Base-by-base conservation (phyloP, 2,329 filamentous ascomycete genomes). In the Penicillium hesseltinei region DNA sequence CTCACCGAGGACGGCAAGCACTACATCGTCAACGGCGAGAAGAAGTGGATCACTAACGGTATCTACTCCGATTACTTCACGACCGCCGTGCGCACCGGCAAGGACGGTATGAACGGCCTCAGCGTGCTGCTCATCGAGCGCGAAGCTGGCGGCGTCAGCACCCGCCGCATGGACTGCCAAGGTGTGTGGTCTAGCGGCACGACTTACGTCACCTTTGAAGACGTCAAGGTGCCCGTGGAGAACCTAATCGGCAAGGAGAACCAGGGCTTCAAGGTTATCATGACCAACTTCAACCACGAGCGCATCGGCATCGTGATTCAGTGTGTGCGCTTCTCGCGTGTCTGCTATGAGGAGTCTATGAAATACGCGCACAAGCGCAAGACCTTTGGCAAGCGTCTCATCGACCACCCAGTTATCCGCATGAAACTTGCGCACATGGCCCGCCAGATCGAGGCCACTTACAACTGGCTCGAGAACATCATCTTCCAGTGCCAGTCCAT, bases 201-300 rank as follows among this genome's bases (percentile, higher is more conserved):
- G 17, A 97, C 94, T 33, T 99, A 97, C 78, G 88, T 99, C 73
- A 97, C 93, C 43, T 97, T 97, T 66, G 94, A 99, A 77, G 94
- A 99, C 73, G 94, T 97, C 77, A 97, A 97, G 82, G 94, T 99
- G 0, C 94, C 94, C 1, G 94, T 97, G n/a, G 93, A 96, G 84
- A 97, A 99, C 81, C 77, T 99, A 68, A 88, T 99, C 59, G 94
- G 94, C 78, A 97, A 97, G 82, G 88, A 96, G 81, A 96, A 99
- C 83, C 89, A 96, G 75, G 94, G 94, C 39, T 99, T 99, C 86
- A 91, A 92, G 79, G 84, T 86, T 73, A 93, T 99, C 82, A 97
- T 97, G 93, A 97, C 91, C 74, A 97, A 97, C 84, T 97, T 97
- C 83, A 97, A 97, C 84, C 94, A 97, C 82, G 94, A 99, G 81